A percentile compares a stretch with the other conserved stretches of the same genome.
Evolutionary conservation across 176 grass and related monocot genomes (phyloP).

Genomic region (Bonia amplexicaulis): DNA sequence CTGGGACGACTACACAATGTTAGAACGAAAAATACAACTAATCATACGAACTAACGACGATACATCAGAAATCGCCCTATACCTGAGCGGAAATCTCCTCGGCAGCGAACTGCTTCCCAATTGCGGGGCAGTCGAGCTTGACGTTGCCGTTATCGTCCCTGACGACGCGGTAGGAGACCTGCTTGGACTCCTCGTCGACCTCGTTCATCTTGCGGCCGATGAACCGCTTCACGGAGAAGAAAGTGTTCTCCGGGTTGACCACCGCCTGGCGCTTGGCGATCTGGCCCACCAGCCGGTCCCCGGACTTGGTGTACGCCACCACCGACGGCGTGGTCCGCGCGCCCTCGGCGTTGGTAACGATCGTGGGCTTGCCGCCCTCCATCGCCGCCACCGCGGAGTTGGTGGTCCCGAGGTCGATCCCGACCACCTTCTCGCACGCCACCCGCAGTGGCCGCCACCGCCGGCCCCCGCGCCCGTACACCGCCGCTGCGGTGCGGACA

Average conservation of each 20-base stretch:
- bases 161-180: slow-evolving; percentile 61
- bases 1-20: neutral
- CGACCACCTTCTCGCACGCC: slow-evolving; percentile 63
- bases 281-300: slow-evolving; percentile 69
- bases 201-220: slow-evolving; percentile 79
- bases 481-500: slow-evolving; percentile 13
- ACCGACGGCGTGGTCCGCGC: slow-evolving; percentile 79
- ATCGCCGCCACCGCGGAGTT: slow-evolving; percentile 74
- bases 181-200: slow-evolving; percentile 71
- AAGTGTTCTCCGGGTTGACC: slow-evolving; percentile 78
- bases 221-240: slow-evolving; percentile 77
- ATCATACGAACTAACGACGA: neutral
- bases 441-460: slow-evolving; percentile 52
- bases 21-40: neutral
- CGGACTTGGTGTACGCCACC: slow-evolving; percentile 68
- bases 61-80: neutral
- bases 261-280: slow-evolving; percentile 88
- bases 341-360: slow-evolving; percentile 85
- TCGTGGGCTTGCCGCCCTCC: slow-evolving; percentile 77
- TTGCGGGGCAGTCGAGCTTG: slow-evolving; percentile 67
- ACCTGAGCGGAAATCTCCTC: slow-evolving; percentile 81
- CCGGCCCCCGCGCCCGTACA: slow-evolving; percentile 28
- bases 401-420: slow-evolving; percentile 84
- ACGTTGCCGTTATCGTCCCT: slow-evolving; percentile 72
- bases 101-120: slow-evolving; percentile 62